Evolutionary conservation across 352 stramenopile species (phyloP).

Genomic region (Pythium vanterpoolii): DNA sequence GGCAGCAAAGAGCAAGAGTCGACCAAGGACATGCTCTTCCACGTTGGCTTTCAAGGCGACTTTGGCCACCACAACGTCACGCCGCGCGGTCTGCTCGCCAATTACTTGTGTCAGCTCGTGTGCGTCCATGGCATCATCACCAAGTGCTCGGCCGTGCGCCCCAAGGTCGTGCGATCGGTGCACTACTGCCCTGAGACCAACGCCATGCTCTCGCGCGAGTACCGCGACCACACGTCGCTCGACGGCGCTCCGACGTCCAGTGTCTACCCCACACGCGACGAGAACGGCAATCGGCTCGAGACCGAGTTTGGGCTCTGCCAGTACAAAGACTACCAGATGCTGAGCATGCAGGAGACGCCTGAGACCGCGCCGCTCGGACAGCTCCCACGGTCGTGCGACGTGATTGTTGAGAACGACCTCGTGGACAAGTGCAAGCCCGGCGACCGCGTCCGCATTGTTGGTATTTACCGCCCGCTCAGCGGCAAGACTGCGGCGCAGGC

Average conservation of each 20-base stretch:
- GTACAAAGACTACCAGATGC: slow-evolving; percentile 99
- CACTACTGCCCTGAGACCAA: slow-evolving; percentile 98
- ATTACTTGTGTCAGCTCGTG: slow-evolving; percentile 93
- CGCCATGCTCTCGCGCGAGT: slow-evolving; percentile 90
- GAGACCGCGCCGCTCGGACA: slow-evolving; percentile 97
- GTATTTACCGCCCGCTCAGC: slow-evolving; percentile 93
- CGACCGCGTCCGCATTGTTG: slow-evolving; percentile 94
- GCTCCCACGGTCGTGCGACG: slow-evolving; percentile 96
- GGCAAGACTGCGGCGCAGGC: slow-evolving; percentile 71
- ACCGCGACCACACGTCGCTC: slow-evolving; percentile 96
- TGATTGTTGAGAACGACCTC: slow-evolving; percentile 98
- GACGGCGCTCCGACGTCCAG: slow-evolving; percentile 83
- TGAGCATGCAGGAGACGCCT: slow-evolving; percentile 85
- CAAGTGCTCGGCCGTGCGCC: slow-evolving; percentile 96
- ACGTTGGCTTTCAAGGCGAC: slow-evolving; percentile 91
- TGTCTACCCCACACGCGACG: slow-evolving; percentile 95
- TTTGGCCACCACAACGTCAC: slow-evolving; percentile 93
- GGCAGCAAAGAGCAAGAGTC: slow-evolving; percentile 69
- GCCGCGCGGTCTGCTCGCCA: slow-evolving; percentile 90
- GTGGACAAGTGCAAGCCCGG: slow-evolving; percentile 99
- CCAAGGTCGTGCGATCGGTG: slow-evolving; percentile 96
- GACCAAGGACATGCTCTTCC: slow-evolving; percentile 76
- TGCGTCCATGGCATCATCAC: slow-evolving; percentile 99
- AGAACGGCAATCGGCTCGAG: slow-evolving; percentile 95
- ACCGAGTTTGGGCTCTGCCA: slow-evolving; percentile 97